These are phyloP conservation scores for Pneumocystis jirovecii DNA, from an alignment of 1,139 yeast species.

Conservation along the genomic window DNA sequence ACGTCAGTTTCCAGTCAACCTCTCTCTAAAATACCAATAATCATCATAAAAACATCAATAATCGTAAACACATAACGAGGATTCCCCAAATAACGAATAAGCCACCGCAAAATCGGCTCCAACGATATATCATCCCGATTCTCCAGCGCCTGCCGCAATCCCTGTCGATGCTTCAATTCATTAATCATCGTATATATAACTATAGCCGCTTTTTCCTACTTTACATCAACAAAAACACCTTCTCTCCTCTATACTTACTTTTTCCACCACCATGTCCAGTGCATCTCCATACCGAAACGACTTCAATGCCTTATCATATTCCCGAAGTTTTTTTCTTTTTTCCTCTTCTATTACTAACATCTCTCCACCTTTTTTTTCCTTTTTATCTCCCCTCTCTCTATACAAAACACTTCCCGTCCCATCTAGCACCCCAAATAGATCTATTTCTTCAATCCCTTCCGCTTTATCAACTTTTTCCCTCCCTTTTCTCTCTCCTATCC, in stretches of 20 bases:
- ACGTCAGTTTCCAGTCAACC: conserved; percentile 28
- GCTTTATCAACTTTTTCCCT: too few relatives aligned
- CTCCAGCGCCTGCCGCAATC: conserved; percentile 58
- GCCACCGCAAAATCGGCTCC: conserved; percentile 79
- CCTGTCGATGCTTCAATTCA: conserved; percentile 78
- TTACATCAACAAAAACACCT: not conserved
- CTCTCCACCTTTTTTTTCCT: conserved; percentile 78
- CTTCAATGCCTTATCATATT: conserved; percentile 69
- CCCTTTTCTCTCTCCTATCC: too few relatives aligned
- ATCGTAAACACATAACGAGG: conserved; percentile 59
- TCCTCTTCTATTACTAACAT: conserved; percentile 25
- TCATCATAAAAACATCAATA: conserved; percentile 72
- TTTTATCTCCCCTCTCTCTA: conserved; percentile 75
- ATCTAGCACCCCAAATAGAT: too few relatives aligned
- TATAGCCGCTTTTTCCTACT: conserved; percentile 42
- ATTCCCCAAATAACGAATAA: conserved; percentile 57
- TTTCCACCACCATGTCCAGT: conserved; percentile 64
- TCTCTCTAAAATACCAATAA: conserved; percentile 51
- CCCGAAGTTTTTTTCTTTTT: conserved; percentile 45
- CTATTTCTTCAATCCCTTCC: too few relatives aligned
- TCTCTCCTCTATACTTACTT: conserved; percentile 24
- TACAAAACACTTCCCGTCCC: conserved; percentile 26
- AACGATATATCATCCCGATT: conserved; percentile 76
- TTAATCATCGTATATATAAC: conserved; percentile 67
- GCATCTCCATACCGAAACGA: conserved; percentile 90